These are phyloP conservation scores for Penicillium vulpinum DNA, from an alignment of 2,329 filamentous ascomycete species.

Conservation along the genomic window DNA sequence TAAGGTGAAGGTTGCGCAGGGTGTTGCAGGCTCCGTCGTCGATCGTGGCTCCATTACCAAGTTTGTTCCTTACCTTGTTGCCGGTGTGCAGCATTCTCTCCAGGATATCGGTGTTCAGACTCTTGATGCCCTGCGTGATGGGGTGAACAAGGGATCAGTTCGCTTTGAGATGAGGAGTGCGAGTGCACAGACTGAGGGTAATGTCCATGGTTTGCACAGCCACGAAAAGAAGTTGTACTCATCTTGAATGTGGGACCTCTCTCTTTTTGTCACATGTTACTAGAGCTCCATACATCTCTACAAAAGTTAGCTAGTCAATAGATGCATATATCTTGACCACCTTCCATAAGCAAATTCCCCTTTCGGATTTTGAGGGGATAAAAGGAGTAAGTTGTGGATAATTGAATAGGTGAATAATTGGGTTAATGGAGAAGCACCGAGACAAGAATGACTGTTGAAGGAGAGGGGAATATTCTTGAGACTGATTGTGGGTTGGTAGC, in stretches of 20 bases:
- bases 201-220: constrained; percentile 93
- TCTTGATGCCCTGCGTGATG: constrained; percentile 71
- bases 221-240: constrained; percentile 99
- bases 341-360: no score
- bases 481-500: no score
- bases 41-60: constrained; percentile 76
- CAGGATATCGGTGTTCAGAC: constrained; percentile 91
- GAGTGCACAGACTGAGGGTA: constrained; percentile 93
- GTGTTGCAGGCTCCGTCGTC: constrained; percentile 73
- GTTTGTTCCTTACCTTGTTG: constrained; percentile 93
- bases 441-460: no score
- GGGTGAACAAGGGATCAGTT: constrained; percentile 71
- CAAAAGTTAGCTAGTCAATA: not conserved
- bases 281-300: not conserved
- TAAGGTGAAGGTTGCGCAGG: constrained; percentile 90
- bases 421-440: no score
- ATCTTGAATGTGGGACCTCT: not conserved
- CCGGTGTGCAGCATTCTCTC: constrained; percentile 94
- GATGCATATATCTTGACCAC: no score
- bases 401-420: no score
- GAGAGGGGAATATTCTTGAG: no score
- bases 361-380: not conserved
- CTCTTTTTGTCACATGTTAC: not conserved
- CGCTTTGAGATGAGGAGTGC: constrained; percentile 93
- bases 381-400: no score